Percentiles rank a stretch among this genome's conserved stretches.
Evolutionary conservation across 73 alveolate genomes (phyloP).

Genomic region (Halteria grandinella): DNA sequence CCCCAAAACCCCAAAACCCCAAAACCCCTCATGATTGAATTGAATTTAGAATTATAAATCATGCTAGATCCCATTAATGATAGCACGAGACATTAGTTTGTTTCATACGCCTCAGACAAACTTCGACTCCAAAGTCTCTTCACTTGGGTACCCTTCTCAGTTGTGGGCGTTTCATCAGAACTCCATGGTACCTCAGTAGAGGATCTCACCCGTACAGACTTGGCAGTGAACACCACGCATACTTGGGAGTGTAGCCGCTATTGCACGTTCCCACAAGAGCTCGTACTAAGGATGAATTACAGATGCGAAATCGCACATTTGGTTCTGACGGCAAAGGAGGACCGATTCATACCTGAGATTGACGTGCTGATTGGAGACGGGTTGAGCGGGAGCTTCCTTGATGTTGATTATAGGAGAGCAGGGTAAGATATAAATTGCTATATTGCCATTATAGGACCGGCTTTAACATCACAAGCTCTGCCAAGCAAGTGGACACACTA

Average conservation of each 20-base stretch:
- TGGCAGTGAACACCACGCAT: too few species aligned
- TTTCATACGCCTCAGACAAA: too few species aligned
- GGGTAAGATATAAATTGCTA: slow-evolving; percentile 19
- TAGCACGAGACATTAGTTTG: too few species aligned
- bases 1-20: too few species aligned
- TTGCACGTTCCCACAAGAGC: slow-evolving; percentile 92
- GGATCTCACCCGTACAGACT: slow-evolving; percentile 72
- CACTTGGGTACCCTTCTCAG: slow-evolving; percentile 74
- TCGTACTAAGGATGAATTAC: slow-evolving; percentile 85
- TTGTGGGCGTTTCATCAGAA: slow-evolving; percentile 82
- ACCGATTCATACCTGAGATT: slow-evolving; percentile 92
- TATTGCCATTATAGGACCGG: slow-evolving; percentile 24
- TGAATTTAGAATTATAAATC: too few species aligned
- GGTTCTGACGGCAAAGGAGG: slow-evolving; percentile 84
- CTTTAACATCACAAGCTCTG: slow-evolving; percentile 52
- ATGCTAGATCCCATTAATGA: too few species aligned
- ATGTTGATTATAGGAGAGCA: slow-evolving; percentile 88
- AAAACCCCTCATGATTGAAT: too few species aligned
- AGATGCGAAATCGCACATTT: slow-evolving; percentile 91
- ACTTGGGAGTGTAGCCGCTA: slow-evolving; percentile 97
- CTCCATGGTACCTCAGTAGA: slow-evolving; percentile 86
- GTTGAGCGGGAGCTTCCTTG: slow-evolving; percentile 90
- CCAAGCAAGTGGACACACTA: slow-evolving; percentile 61
- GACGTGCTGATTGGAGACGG: slow-evolving; percentile 97
- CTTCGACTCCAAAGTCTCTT: slow-evolving; percentile 26